phyloP scores from a whole-genome alignment of 1,284 basidiomycete species.

The Puccinia triticina region DNA sequence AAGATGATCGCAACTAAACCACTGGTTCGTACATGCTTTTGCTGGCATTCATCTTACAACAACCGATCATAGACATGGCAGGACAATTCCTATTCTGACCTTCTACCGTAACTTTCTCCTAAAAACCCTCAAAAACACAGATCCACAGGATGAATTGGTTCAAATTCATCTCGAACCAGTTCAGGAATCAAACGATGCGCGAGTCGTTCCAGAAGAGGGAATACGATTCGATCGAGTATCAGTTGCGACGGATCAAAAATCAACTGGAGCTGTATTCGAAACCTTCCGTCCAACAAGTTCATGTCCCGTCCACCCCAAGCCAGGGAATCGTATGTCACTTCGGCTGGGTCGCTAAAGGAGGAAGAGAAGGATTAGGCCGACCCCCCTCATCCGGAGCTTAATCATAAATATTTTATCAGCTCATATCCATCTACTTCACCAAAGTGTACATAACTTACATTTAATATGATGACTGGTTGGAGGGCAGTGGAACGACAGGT shows the following conservation, averaged over 20 bases:
- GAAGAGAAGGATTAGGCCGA: constrained; percentile 24
- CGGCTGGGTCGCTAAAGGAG: constrained; percentile 36
- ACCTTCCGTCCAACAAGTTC: constrained; percentile 22
- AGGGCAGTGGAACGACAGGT: too few species aligned
- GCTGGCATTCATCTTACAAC: too few species aligned
- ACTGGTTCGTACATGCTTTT: constrained; percentile 15
- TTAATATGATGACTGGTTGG: too few species aligned
- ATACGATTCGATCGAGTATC: constrained; percentile 25
- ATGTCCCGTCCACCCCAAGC: background rate
- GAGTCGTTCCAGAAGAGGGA: background rate
- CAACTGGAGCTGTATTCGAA: constrained; percentile 28
- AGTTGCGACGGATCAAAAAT: constrained; percentile 2
- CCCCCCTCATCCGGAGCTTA: too few species aligned
- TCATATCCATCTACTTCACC: too few species aligned
- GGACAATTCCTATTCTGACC: too few species aligned
- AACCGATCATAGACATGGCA: too few species aligned
- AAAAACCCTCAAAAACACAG: background rate
- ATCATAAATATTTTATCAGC: too few species aligned
- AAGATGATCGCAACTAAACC: constrained; percentile 32
- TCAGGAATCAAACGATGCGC: background rate
- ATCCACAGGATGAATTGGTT: constrained; percentile 25
- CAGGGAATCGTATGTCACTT: background rate
- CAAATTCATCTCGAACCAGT: constrained; percentile 26
- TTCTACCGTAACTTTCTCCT: background rate
- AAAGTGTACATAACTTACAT: too few species aligned